phyloP scores from a whole-genome alignment of 2,329 filamentous ascomycete genomes.

The Colletotrichum musae region DNA sequence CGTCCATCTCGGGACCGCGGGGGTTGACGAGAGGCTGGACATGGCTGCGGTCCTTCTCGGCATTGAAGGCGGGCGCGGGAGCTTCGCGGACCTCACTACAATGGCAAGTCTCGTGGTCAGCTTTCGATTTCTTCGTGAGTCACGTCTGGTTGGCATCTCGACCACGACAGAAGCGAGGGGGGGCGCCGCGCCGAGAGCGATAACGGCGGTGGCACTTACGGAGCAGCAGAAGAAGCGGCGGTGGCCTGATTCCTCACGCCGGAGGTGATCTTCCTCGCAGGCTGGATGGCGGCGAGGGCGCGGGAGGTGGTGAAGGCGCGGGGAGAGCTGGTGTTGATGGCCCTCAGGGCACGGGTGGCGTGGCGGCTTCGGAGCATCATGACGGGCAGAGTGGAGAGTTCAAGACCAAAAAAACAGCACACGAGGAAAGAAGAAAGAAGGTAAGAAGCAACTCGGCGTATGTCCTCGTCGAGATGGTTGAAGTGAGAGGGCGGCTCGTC shows the following conservation, averaged over 20 bases:
- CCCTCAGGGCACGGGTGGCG: constrained; percentile 62
- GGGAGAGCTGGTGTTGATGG: constrained; percentile 54
- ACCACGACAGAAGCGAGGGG: not conserved
- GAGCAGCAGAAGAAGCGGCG: constrained; percentile 61
- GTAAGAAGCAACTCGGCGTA: constrained; percentile 31
- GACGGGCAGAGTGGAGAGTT: constrained; percentile 36
- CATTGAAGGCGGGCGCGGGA: constrained; percentile 75
- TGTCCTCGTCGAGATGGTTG: constrained; percentile 26
- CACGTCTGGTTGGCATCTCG: not conserved
- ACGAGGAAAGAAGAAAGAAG: constrained; percentile 29
- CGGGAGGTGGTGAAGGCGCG: constrained; percentile 59
- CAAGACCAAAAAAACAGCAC: constrained; percentile 14
- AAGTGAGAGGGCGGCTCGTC: constrained; percentile 33
- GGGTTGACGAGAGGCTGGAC: constrained; percentile 78
- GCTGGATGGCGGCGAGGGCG: constrained; percentile 52
- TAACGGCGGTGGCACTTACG: constrained; percentile 59
- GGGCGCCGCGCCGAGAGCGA: not conserved
- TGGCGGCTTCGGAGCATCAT: constrained; percentile 66
- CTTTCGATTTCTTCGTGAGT: constrained; percentile 25
- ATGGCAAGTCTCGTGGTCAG: constrained; percentile 44
- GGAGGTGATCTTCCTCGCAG: constrained; percentile 57
- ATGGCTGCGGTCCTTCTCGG: constrained; percentile 67
- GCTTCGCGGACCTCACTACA: constrained; percentile 69
- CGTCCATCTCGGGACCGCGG: constrained; percentile 77
- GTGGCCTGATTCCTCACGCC: constrained; percentile 65